Evolutionary conservation across 495 filamentous ascomycete genomes (phyloP), one percentile per base, ranked within the genome.

Genomic region (Xylaria sp.): DNA sequence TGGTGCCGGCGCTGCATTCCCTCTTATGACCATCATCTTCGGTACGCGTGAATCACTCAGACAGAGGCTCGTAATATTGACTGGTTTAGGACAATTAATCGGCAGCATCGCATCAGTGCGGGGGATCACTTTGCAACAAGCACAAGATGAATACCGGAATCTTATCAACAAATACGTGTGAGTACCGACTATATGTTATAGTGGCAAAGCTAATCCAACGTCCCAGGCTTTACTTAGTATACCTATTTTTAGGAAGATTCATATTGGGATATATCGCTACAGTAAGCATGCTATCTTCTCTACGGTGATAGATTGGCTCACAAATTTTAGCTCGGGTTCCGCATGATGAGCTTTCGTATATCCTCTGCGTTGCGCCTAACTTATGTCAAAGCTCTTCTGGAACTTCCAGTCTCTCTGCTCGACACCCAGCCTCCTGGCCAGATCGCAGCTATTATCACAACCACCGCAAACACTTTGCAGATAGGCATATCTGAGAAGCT

Each of bases 401-500:
- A 76, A 5, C 84, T 89, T 35, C 83, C 86, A 1, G 79, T 90
- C 29, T 83, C 85, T 15, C 82, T 85, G 3, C 79, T 90, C 17
- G 88, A 90, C 68, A 80, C 86, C 31, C 78, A 90, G 71, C 85
- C 88, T 31, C 80, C 82, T 57, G 80, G 86, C 43, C 80, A 85
- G 78, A 80, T 86, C 19, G 86, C 86, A 15, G 87, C 87, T 29
- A 87, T 88, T 44, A 90, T 92, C 73, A 91, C 90, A 7, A 84
- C 86, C 4, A 86, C 87, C 1, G 88, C 89, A 37, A 92, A 91
- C 71, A 83, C 85, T 0, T 79, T 93, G 41, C 90, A 93, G 70
- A 79, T 88, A 40, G 90, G 90, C 41, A 88, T 93, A 48, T 91
- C 90, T 0, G 89, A 91, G 70, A 89, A 88, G 69, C 80, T 91